Conservation (phyloP, 1,284 basidiomycete species). For the Rhodotorula sp. region DNA sequence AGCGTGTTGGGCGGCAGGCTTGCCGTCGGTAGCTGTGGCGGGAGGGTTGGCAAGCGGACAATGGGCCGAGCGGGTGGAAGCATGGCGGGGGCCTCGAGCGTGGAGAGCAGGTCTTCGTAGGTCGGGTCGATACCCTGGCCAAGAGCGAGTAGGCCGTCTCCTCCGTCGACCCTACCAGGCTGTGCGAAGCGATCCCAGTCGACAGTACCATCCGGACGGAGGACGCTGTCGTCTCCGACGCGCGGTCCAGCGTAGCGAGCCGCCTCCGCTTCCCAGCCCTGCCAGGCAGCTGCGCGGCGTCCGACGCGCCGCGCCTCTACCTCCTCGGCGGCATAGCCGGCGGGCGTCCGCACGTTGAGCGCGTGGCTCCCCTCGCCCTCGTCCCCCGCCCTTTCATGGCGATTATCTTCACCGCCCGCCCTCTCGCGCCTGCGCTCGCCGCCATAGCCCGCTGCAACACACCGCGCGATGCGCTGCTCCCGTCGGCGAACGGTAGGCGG, state of each 20-base stretch:
- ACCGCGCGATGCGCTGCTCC: constrained; percentile 10
- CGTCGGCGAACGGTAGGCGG: constrained; percentile 9
- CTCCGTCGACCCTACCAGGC: too few species aligned
- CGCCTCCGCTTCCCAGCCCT: constrained; percentile 1
- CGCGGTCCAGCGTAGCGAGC: not conserved
- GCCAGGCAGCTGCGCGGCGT: not conserved
- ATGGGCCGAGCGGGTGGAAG: not conserved
- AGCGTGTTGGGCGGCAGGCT: not conserved
- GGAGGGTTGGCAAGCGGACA: not conserved
- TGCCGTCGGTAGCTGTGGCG: not conserved
- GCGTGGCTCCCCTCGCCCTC: not conserved
- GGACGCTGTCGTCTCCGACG: not conserved
- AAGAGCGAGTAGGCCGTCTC: too few species aligned
- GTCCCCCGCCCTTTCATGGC: not conserved
- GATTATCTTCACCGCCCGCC: not conserved
- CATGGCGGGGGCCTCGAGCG: not conserved
- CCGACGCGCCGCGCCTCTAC: not conserved
- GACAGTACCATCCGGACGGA: constrained; percentile 7
- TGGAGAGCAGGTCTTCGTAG: not conserved
- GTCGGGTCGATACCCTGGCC: not conserved
- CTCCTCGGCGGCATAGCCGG: not conserved
- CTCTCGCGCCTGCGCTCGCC: not conserved
- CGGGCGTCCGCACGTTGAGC: too few species aligned
- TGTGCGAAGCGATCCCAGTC: not conserved
- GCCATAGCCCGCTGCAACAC: not conserved